These are phyloP conservation scores for Nitzschia sp. DNA, from an alignment of 108 stramenopile species.

Conservation along the genomic window DNA sequence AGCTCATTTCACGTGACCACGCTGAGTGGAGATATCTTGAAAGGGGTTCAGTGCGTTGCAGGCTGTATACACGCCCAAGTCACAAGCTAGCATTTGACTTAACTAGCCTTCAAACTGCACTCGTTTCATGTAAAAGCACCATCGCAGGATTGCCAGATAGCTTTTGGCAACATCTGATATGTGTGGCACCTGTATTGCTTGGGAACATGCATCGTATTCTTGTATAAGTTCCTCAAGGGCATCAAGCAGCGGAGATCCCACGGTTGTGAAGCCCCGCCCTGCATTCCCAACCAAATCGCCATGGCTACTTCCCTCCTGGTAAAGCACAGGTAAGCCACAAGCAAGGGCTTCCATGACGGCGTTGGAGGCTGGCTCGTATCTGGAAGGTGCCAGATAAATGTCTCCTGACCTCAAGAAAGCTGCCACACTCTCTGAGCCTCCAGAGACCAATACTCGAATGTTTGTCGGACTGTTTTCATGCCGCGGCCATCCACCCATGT, in stretches of 20 bases:
- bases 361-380: conserved; percentile 26
- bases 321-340: conserved; percentile 21
- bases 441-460: neutral
- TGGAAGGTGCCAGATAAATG: conserved; percentile 23
- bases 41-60: no score
- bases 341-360: conserved; percentile 28
- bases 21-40: no score
- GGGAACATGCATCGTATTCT: neutral
- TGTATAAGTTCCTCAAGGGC: conserved; percentile 9
- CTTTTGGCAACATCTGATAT: conserved; percentile 5
- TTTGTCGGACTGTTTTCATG: neutral
- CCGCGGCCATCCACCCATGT: conserved; percentile 18
- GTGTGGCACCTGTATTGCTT: conserved; percentile 14
- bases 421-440: conserved; percentile 6
- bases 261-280: conserved; percentile 6
- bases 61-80: no score
- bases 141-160: conserved; percentile 21
- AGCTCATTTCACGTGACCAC: no score
- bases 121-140: conserved; percentile 32
- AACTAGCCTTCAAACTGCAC: neutral
- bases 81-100: no score
- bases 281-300: conserved; percentile 19
- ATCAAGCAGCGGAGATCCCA: neutral
- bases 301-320: conserved; percentile 29
- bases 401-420: conserved; percentile 23